A percentile compares a stretch with the other conserved stretches of the same genome.
Evolutionary conservation across 140 eudicot species (phyloP).

Genomic region (Anethum foeniculum): DNA sequence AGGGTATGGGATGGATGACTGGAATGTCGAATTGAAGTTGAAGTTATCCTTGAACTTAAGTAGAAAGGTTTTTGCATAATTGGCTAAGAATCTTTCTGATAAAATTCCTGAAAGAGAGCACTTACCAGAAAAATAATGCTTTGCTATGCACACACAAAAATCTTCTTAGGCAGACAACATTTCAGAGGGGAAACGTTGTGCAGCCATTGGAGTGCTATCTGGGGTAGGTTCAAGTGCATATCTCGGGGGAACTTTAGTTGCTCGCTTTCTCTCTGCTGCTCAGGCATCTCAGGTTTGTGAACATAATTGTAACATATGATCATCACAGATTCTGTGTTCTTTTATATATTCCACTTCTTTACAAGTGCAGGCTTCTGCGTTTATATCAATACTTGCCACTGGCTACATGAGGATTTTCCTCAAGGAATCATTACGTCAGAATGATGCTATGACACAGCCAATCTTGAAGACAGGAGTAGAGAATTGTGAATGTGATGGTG

Average conservation of each 20-base stretch:
- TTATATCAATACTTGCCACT: constrained; percentile 25
- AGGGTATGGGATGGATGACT: background rate
- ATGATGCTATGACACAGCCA: constrained; percentile 20
- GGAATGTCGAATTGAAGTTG: background rate
- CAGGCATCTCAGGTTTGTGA: constrained; percentile 33
- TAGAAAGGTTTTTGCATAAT: background rate
- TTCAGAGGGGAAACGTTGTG: constrained; percentile 26
- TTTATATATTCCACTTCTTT: background rate
- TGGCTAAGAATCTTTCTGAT: background rate
- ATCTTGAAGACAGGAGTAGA: constrained; percentile 16
- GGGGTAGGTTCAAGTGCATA: constrained; percentile 34
- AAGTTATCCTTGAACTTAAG: background rate
- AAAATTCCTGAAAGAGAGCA: background rate
- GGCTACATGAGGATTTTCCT: constrained; percentile 39
- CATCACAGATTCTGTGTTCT: background rate
- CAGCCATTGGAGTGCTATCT: constrained; percentile 29
- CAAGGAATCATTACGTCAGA: constrained; percentile 12
- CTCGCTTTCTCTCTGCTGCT: constrained; percentile 35
- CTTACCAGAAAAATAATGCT: background rate
- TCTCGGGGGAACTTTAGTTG: constrained; percentile 34
- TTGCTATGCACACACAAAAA: background rate
- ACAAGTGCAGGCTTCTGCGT: constrained; percentile 28
- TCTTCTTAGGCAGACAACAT: constrained; percentile 35
- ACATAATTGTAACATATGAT: background rate
- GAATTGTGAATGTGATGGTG: background rate